A percentile compares a stretch with the other conserved stretches of the same genome.
These are phyloP conservation scores for Candida buenavistaensis DNA, from an alignment of 1,139 yeast genomes.

Conservation along the genomic window DNA sequence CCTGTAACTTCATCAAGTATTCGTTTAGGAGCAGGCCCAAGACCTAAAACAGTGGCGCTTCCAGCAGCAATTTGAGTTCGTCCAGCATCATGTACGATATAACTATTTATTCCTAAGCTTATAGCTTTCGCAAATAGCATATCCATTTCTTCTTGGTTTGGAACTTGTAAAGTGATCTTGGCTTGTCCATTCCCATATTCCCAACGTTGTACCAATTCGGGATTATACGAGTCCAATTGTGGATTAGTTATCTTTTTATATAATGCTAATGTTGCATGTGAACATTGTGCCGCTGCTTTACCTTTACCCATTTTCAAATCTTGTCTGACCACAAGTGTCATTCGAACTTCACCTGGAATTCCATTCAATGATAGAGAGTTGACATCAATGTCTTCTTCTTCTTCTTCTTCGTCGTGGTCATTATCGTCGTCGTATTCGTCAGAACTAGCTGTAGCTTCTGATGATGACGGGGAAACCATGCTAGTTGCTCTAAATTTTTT, in stretches of 20 bases:
- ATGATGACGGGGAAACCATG: slow-evolving; percentile 8
- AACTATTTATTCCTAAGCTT: slow-evolving; percentile 73
- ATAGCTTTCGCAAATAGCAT: slow-evolving; percentile 78
- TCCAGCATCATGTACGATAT: slow-evolving; percentile 92
- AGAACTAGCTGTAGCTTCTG: slow-evolving; percentile 10
- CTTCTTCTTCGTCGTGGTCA: slow-evolving; percentile 39
- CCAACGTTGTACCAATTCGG: slow-evolving; percentile 73
- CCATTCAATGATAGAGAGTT: slow-evolving; percentile 59
- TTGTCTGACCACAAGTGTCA: slow-evolving; percentile 86
- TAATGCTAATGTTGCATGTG: slow-evolving; percentile 94
- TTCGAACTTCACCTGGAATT: slow-evolving; percentile 75
- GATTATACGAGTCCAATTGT: slow-evolving; percentile 55
- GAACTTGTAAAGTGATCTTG: slow-evolving; percentile 85
- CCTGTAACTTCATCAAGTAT: slow-evolving; percentile 82
- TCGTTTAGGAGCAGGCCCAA: slow-evolving; percentile 95
- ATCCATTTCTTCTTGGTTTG: slow-evolving; percentile 74
- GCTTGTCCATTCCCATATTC: slow-evolving; percentile 80
- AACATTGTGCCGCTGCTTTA: slow-evolving; percentile 95
- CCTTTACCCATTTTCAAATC: slow-evolving; percentile 94
- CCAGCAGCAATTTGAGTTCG: slow-evolving; percentile 96
- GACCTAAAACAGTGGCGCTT: slow-evolving; percentile 88
- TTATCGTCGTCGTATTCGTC: slow-evolving; percentile 33
- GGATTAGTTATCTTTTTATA: slow-evolving; percentile 68
- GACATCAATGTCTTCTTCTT: slow-evolving; percentile 53
- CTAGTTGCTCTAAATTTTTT: no score